Conservation (phyloP, 352 stramenopile genomes). For the Globisporangium orthogonon region DNA sequence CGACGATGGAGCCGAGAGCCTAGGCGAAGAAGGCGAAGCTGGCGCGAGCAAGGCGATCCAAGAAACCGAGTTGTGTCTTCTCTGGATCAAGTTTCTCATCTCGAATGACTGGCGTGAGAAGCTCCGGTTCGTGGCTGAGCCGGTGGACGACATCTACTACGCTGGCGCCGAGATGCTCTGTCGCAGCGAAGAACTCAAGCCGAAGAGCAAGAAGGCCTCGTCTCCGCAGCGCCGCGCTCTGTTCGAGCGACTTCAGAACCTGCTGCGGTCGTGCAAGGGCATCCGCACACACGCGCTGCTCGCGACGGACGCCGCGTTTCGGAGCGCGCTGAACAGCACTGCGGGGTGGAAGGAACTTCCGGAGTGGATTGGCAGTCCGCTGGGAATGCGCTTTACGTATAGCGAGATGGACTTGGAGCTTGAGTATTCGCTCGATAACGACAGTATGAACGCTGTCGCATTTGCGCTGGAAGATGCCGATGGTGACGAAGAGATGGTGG, state of each 20-base stretch:
- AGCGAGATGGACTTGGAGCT: conserved; percentile 11
- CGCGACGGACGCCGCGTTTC: conserved; percentile 17
- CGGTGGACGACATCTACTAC: conserved; percentile 56
- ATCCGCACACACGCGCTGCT: conserved; percentile 42
- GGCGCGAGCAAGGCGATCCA: neutral
- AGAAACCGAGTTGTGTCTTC: conserved; percentile 32
- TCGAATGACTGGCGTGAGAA: conserved; percentile 62
- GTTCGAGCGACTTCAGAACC: conserved; percentile 29
- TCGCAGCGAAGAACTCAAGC: conserved; percentile 20
- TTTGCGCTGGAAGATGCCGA: conserved; percentile 14
- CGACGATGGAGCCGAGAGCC: neutral
- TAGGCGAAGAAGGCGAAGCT: conserved; percentile 2
- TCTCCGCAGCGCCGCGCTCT: conserved; percentile 1
- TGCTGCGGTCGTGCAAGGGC: conserved; percentile 38
- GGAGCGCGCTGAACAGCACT: conserved; percentile 8
- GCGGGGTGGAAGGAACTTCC: conserved; percentile 29
- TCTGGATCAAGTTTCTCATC: conserved; percentile 59
- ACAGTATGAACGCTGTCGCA: conserved; percentile 28
- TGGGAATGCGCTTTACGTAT: conserved; percentile 41
- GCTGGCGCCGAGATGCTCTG: conserved; percentile 52
- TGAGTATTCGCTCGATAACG: conserved; percentile 43
- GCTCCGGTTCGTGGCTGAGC: conserved; percentile 48
- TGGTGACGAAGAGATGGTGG: conserved; percentile 5
- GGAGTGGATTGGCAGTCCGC: conserved; percentile 31
- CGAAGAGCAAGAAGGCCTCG: conserved; percentile 1